Percentiles rank a stretch among this genome's conserved stretches.
Conservation (phyloP, 768 basidiomycete genomes). For the Daedalea quercina region DNA sequence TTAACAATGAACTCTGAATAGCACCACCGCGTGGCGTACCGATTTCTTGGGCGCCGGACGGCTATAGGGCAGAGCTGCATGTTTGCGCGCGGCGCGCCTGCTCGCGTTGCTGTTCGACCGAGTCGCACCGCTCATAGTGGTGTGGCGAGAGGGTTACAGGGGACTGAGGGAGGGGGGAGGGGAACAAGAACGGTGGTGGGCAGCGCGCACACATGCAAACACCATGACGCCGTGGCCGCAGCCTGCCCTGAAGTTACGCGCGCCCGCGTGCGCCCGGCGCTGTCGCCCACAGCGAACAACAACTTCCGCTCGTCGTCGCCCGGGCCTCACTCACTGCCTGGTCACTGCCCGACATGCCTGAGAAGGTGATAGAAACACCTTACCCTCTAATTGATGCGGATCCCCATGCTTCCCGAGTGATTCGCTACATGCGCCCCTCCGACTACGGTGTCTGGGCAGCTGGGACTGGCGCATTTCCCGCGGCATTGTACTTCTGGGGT, state of each 20-base stretch:
- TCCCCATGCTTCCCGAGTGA: conserved; percentile 81
- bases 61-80: conserved; percentile 48
- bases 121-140: conserved; percentile 11
- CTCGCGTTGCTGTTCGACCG: conserved; percentile 3
- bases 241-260: conserved; percentile 5
- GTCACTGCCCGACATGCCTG: conserved; percentile 35
- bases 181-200: neutral
- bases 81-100: conserved; percentile 11
- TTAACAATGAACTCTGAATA: conserved; percentile 19
- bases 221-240: neutral
- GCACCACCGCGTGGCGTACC: conserved; percentile 26
- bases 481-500: conserved; percentile 81
- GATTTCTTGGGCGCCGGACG: conserved; percentile 39
- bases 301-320: conserved; percentile 7
- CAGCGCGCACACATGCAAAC: neutral
- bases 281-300: conserved; percentile 1
- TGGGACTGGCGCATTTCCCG: conserved; percentile 75
- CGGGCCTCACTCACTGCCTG: conserved; percentile 9
- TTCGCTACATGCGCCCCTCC: conserved; percentile 81
- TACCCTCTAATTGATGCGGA: conserved; percentile 93
- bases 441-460: conserved; percentile 86
- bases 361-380: conserved; percentile 51
- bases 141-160: neutral
- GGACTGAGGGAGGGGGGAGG: neutral
- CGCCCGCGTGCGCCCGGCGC: neutral